These are phyloP conservation scores for Tolypocladium cylindrosporum DNA, from an alignment of 2,329 filamentous ascomycete genomes.

Conservation along the genomic window DNA sequence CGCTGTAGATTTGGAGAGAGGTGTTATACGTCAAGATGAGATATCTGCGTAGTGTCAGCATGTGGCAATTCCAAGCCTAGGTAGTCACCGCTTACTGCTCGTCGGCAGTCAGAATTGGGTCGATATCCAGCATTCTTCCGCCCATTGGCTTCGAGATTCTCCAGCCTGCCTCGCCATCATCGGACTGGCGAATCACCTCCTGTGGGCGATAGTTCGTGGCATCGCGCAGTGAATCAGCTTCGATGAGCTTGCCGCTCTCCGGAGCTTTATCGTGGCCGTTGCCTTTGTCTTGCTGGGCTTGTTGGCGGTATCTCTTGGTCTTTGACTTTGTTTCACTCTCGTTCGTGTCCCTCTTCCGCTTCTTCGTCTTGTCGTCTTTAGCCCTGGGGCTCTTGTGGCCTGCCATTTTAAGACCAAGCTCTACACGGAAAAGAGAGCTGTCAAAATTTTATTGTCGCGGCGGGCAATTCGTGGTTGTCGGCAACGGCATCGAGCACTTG, in stretches of 20 bases:
- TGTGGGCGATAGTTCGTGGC: constrained; percentile 11
- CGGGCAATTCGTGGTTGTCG: constrained; percentile 1
- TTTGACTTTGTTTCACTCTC: constrained; percentile 32
- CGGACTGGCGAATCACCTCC: constrained; percentile 15
- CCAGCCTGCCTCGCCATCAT: constrained; percentile 35
- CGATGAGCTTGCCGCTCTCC: constrained; percentile 2
- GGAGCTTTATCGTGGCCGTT: constrained; percentile 11
- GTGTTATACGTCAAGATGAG: constrained; percentile 66
- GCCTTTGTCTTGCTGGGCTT: constrained; percentile 16
- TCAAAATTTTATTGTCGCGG: constrained; percentile 6
- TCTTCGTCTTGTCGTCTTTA: constrained; percentile 29
- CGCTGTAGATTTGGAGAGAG: constrained; percentile 71
- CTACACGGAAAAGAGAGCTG: constrained; percentile 3
- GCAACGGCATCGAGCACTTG: background rate
- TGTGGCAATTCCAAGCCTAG: background rate
- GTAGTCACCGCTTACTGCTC: constrained; percentile 41
- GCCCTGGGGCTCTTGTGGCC: constrained; percentile 19
- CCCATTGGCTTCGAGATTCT: constrained; percentile 54
- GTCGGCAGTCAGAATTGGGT: constrained; percentile 51
- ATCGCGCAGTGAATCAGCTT: constrained; percentile 2
- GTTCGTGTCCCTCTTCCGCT: constrained; percentile 35
- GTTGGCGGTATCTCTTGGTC: constrained; percentile 30
- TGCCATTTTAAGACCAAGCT: constrained; percentile 20
- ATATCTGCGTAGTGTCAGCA: constrained; percentile 37
- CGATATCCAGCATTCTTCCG: constrained; percentile 54